phyloP scores from a whole-genome alignment of 805 yeast species.

The Nakazawaea molendinolei region DNA sequence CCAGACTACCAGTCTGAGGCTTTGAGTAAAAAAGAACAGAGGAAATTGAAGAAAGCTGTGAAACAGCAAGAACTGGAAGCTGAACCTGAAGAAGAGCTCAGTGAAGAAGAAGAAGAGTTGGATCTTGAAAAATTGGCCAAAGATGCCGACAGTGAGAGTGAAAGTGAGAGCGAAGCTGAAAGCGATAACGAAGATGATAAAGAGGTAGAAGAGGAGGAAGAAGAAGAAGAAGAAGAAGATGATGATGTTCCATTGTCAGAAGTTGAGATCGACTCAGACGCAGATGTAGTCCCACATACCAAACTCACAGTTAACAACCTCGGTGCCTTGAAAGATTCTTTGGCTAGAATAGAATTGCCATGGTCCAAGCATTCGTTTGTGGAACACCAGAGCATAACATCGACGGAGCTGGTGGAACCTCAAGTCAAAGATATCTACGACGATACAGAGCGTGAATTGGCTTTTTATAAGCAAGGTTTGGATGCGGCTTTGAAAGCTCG shows the following conservation, averaged over 20 bases:
- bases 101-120: conserved; percentile 21
- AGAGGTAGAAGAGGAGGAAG: conserved; percentile 45
- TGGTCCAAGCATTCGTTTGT: conserved; percentile 63
- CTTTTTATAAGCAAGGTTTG: conserved; percentile 91
- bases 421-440: conserved; percentile 84
- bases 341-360: conserved; percentile 61
- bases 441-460: conserved; percentile 92
- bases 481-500: conserved; percentile 76
- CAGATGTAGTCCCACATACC: conserved; percentile 89
- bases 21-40: conserved; percentile 58
- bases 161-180: conserved; percentile 26
- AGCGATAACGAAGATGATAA: conserved; percentile 40
- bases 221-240: conserved; percentile 59
- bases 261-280: conserved; percentile 89
- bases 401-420: conserved; percentile 52
- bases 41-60: conserved; percentile 47
- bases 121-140: conserved; percentile 21
- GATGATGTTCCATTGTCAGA: conserved; percentile 87
- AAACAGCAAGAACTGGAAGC: conserved; percentile 32
- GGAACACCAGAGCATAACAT: conserved; percentile 75
- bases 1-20: conserved; percentile 40
- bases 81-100: conserved; percentile 30
- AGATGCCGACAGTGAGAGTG: conserved; percentile 25
- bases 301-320: conserved; percentile 83
- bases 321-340: conserved; percentile 70